These are phyloP conservation scores for Pleurostoma richardsiae DNA, from an alignment of 2,329 filamentous ascomycete genomes.

Conservation along the genomic window DNA sequence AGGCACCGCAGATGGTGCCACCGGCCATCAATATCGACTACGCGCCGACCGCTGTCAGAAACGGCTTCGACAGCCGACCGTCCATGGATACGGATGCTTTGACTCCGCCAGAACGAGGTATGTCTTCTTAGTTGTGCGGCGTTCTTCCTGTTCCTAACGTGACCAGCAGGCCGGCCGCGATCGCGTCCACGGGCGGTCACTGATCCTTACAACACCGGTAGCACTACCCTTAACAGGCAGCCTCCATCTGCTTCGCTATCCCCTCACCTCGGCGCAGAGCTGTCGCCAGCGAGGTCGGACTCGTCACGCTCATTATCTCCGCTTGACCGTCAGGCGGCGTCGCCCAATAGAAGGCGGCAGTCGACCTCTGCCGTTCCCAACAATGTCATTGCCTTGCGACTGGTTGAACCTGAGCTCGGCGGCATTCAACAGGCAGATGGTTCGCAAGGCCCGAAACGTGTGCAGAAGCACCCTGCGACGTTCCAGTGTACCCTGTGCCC, in stretches of 20 bases:
- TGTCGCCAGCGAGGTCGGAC: slow-evolving; percentile 34
- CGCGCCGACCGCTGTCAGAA: slow-evolving; percentile 67
- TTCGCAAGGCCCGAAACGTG: slow-evolving; percentile 63
- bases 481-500: slow-evolving; percentile 93
- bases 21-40: slow-evolving; percentile 93
- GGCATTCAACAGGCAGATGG: slow-evolving; percentile 52
- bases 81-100: slow-evolving; percentile 72
- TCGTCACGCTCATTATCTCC: slow-evolving; percentile 55
- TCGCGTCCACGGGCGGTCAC: slow-evolving; percentile 52
- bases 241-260: slow-evolving; percentile 38
- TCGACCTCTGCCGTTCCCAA: slow-evolving; percentile 60
- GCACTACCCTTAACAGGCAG: slow-evolving; percentile 30
- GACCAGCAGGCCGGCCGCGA: slow-evolving; percentile 36
- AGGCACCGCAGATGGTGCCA: slow-evolving; percentile 69
- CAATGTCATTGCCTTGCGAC: slow-evolving; percentile 73
- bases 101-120: slow-evolving; percentile 72
- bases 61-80: slow-evolving; percentile 62
- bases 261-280: slow-evolving; percentile 42
- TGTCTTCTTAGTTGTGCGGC: slow-evolving; percentile 11
- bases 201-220: slow-evolving; percentile 52
- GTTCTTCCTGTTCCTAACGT: background rate
- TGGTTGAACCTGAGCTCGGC: slow-evolving; percentile 84
- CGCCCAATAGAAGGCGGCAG: slow-evolving; percentile 48
- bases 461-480: slow-evolving; percentile 95
- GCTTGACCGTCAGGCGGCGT: slow-evolving; percentile 46